Conservation (phyloP, 805 yeast species). For the Kodamaea laetipori region DNA sequence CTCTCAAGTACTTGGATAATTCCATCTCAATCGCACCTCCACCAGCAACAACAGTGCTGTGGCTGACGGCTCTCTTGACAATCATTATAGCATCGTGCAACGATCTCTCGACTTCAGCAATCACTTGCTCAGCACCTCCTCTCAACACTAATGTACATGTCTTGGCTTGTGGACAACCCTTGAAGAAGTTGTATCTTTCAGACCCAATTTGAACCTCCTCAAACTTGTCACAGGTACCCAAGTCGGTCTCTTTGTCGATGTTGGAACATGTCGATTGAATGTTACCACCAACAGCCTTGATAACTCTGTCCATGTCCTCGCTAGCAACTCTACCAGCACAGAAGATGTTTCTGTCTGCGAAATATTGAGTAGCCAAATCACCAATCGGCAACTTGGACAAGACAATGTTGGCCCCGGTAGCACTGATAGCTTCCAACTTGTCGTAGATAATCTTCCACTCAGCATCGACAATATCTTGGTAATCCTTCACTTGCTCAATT, state of each 20-base stretch:
- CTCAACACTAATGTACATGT: constrained; percentile 92
- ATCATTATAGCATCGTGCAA: constrained; percentile 98
- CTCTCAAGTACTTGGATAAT: constrained; percentile 82
- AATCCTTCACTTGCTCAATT: constrained; percentile 88
- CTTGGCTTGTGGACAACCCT: constrained; percentile 88
- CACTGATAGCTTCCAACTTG: constrained; percentile 79
- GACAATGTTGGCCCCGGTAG: constrained; percentile 89
- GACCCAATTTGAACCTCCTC: constrained; percentile 97
- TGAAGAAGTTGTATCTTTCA: constrained; percentile 90
- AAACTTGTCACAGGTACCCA: constrained; percentile 82
- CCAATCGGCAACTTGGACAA: constrained; percentile 95
- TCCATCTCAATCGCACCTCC: constrained; percentile 99
- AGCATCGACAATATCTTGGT: constrained; percentile 97
- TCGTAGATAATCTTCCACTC: constrained; percentile 93
- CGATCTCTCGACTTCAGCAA: constrained; percentile 97
- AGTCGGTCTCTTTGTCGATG: constrained; percentile 58
- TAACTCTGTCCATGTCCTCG: constrained; percentile 91
- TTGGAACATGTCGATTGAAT: constrained; percentile 76
- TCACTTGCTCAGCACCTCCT: constrained; percentile 98
- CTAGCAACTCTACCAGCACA: constrained; percentile 94
- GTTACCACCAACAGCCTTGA: constrained; percentile 91
- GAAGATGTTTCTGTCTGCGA: constrained; percentile 93
- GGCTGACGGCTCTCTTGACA: constrained; percentile 90
- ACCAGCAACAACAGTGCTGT: constrained; percentile 89
- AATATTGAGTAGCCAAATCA: constrained; percentile 97